Evolutionary conservation across 768 basidiomycete species (phyloP).

Genomic region (Lentinula edodes): DNA sequence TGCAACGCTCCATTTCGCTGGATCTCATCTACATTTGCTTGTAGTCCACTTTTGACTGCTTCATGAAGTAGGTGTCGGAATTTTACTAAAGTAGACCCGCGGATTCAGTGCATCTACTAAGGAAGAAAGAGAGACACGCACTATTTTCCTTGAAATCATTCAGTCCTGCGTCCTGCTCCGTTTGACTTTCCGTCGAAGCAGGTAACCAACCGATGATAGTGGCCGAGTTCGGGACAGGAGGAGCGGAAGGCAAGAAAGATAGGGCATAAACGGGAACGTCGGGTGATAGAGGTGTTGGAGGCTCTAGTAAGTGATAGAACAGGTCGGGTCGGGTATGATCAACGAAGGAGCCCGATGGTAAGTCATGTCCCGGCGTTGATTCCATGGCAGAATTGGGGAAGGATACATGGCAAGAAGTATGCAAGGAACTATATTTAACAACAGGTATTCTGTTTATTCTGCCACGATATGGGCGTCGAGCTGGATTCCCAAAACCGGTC

Average conservation of each 20-base stretch:
- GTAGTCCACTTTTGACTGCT: slow-evolving; percentile 48
- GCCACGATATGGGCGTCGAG: not conserved
- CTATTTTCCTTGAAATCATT: slow-evolving; percentile 72
- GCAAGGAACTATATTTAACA: not conserved
- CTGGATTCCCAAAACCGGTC: not conserved
- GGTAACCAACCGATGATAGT: slow-evolving; percentile 70
- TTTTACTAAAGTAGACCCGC: slow-evolving; percentile 31
- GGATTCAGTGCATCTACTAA: not conserved
- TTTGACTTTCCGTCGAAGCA: slow-evolving; percentile 22
- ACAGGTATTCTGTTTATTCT: not conserved
- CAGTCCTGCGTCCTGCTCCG: slow-evolving; percentile 42
- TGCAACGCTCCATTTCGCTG: slow-evolving; percentile 62
- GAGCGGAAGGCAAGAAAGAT: slow-evolving; percentile 51
- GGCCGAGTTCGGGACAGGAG: slow-evolving; percentile 37
- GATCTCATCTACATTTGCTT: slow-evolving; percentile 57
- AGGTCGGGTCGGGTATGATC: slow-evolving; percentile 63
- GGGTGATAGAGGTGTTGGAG: slow-evolving; percentile 44
- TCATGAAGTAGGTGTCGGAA: slow-evolving; percentile 60
- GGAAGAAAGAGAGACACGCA: slow-evolving; percentile 25
- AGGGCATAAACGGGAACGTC: slow-evolving; percentile 52
- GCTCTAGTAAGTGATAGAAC: slow-evolving; percentile 60
- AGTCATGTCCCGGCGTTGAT: not conserved
- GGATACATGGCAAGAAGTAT: not conserved
- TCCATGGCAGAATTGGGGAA: not conserved
- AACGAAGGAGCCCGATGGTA: slow-evolving; percentile 16